Evolutionary conservation across 2,329 filamentous ascomycete species (phyloP).

Genomic region (Alternaria sp.): DNA sequence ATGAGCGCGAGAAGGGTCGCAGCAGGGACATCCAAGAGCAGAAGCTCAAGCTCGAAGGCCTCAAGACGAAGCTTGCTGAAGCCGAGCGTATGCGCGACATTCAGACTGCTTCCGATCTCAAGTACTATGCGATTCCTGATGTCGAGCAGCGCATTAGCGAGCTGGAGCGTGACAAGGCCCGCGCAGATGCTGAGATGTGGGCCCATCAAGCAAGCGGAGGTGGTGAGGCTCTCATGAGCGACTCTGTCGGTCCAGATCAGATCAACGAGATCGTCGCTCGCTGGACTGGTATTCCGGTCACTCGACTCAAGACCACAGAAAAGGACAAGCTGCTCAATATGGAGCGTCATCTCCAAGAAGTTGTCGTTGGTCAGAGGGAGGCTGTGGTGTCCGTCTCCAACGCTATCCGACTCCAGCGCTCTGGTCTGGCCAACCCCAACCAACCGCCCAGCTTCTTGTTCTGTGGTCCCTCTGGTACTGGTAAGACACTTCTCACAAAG

Average conservation of each 20-base stretch:
- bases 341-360: slow-evolving; percentile 83
- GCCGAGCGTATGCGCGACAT: slow-evolving; percentile 88
- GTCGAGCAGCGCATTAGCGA: slow-evolving; percentile 80
- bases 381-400: slow-evolving; percentile 93
- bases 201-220: slow-evolving; percentile 64
- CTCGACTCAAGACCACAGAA: slow-evolving; percentile 89
- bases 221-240: slow-evolving; percentile 79
- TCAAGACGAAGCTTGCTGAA: slow-evolving; percentile 91
- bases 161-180: slow-evolving; percentile 81
- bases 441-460: slow-evolving; percentile 98
- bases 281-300: slow-evolving; percentile 99
- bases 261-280: slow-evolving; percentile 98
- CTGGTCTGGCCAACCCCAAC: slow-evolving; percentile 93
- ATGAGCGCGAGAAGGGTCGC: slow-evolving; percentile 89
- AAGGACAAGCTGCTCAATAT: slow-evolving; percentile 99
- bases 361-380: slow-evolving; percentile 94
- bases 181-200: slow-evolving; percentile 73
- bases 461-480: slow-evolving; percentile 97
- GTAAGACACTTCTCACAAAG: slow-evolving; percentile 97
- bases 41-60: slow-evolving; percentile 90
- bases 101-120: slow-evolving; percentile 86
- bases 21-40: slow-evolving; percentile 92
- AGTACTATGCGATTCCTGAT: slow-evolving; percentile 97
- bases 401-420: slow-evolving; percentile 92
- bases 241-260: slow-evolving; percentile 94